Base-by-base conservation (phyloP, 2,329 filamentous ascomycete species). In the Cordyceps farinosa region DNA sequence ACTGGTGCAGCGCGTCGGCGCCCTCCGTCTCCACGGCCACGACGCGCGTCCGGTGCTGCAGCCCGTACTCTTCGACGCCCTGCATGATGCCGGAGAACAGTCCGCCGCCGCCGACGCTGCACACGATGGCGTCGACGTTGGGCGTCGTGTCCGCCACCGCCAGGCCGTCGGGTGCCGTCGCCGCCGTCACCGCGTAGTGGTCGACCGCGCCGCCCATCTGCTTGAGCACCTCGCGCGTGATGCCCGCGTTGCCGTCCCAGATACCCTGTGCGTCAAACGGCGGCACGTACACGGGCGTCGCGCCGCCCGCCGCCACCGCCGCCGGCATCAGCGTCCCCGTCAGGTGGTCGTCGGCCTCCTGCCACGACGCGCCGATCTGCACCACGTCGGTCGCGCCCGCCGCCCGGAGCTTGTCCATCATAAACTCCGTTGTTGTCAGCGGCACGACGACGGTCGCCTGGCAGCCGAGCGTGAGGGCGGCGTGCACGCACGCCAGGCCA, bases 71-170 rank as follows among this genome's bases (percentile, higher is more conserved):
- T 56, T 71, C 66, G 2, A 92, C 76, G 3, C 88, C 89, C 70
- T 87, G 79, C 72, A 89, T 83, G 63, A 95, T 77, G 1, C 91
- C 91, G 68, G 87, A 88, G 54, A 95, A 82, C n/a, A 95, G 75
- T 0, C 91, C 90, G 11, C 91, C 91, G n/a, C 91, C 91, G 5
- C 91, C 91, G 44, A 92, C 89, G 64, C 82, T 88, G 73, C 89
- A 93, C 47, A 93, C 81, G 5, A 95, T 78, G 1, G 84, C 89
- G 69, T 91, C 87, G 3, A 89, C 80, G 17, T 66, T 66, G 56
- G 62, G 48, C 47, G 27, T 11, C 27, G 40, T 29, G 15, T 52
- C 38, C 40, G 22, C 70, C 32, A 89, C 89, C 5, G 89, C 89
- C 5, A 90, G 88, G 36, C 92, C 89, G 62, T 82, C 86, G 11